phyloP scores from a whole-genome alignment of 306 rosid species.

The Rosa chinensis region DNA sequence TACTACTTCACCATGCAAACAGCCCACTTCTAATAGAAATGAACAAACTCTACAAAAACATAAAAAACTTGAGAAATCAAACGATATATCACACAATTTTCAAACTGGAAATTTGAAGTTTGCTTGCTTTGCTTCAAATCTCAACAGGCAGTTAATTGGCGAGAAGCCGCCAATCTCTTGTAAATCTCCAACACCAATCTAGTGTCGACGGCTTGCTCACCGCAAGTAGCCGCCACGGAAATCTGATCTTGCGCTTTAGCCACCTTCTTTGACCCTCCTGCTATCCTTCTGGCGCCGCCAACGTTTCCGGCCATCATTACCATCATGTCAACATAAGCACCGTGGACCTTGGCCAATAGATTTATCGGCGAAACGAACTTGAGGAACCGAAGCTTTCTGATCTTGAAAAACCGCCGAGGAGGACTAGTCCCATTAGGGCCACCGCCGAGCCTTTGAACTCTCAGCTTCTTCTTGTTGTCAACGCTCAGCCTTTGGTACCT shows the following conservation, averaged over 20 bases:
- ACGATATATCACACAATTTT: background rate
- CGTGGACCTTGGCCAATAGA: slow-evolving; percentile 31
- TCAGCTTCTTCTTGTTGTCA: slow-evolving; percentile 30
- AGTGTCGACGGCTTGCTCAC: slow-evolving; percentile 29
- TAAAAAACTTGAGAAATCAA: background rate
- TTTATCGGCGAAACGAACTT: slow-evolving; percentile 19
- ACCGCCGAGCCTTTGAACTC: slow-evolving; percentile 17
- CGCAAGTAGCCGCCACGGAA: slow-evolving; percentile 19
- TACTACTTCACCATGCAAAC: background rate
- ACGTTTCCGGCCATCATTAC: slow-evolving; percentile 30
- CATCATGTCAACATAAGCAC: slow-evolving; percentile 40
- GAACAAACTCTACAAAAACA: background rate
- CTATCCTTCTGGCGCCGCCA: slow-evolving; percentile 17
- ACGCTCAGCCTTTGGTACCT: slow-evolving; percentile 34
- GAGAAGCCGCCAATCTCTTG: slow-evolving; percentile 37
- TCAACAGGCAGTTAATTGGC: slow-evolving; percentile 10
- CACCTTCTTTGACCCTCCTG: slow-evolving; percentile 27
- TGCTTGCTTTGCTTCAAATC: background rate
- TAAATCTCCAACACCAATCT: slow-evolving; percentile 40
- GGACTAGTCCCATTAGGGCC: background rate
- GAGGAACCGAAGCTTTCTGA: slow-evolving; percentile 11
- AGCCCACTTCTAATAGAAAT: background rate
- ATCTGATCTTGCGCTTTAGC: slow-evolving; percentile 24
- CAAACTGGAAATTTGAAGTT: background rate
- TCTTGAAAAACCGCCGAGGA: slow-evolving; percentile 23